Evolutionary conservation across 164 flowering plant genomes (phyloP).

Genomic region (Protea cynaroides): DNA sequence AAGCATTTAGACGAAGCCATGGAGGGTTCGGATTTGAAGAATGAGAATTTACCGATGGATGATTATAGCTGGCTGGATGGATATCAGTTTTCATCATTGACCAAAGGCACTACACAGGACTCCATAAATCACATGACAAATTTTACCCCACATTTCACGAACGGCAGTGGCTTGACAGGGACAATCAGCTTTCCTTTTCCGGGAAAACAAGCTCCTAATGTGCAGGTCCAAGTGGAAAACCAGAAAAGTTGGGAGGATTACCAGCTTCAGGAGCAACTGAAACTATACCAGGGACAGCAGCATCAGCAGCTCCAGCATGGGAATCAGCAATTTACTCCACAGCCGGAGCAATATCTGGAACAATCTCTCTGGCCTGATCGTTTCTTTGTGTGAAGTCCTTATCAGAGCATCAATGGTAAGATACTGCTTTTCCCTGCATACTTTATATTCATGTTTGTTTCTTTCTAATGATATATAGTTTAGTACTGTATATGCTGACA

Average conservation of each 20-base stretch:
- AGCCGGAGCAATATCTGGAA: slow-evolving; percentile 70
- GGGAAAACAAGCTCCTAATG: slow-evolving; percentile 61
- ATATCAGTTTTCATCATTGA: slow-evolving; percentile 50
- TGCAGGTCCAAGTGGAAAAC: slow-evolving; percentile 39
- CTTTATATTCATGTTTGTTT: slow-evolving; percentile 1
- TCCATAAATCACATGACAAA: slow-evolving; percentile 23
- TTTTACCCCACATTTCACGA: slow-evolving; percentile 18
- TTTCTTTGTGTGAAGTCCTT: slow-evolving; percentile 67
- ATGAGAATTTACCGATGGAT: slow-evolving; percentile 45
- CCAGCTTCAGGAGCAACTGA: slow-evolving; percentile 39
- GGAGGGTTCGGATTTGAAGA: slow-evolving; percentile 22
- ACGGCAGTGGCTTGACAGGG: slow-evolving; percentile 35
- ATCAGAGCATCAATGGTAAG: slow-evolving; percentile 37
- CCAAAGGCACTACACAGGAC: slow-evolving; percentile 23
- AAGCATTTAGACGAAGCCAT: slow-evolving; percentile 36
- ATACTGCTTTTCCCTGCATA: slow-evolving; percentile 1
- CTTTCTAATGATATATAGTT: not conserved
- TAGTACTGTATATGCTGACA: too few relatives aligned
- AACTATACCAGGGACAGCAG: slow-evolving; percentile 39
- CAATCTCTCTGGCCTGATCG: slow-evolving; percentile 67
- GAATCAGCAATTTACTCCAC: slow-evolving; percentile 38
- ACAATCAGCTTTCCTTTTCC: slow-evolving; percentile 71
- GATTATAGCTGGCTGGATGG: slow-evolving; percentile 94
- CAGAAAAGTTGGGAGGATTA: slow-evolving; percentile 46
- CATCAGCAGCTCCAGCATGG: slow-evolving; percentile 32